Base-by-base conservation (phyloP, 345 rosid genomes). In the Anacardium occidentale region DNA sequence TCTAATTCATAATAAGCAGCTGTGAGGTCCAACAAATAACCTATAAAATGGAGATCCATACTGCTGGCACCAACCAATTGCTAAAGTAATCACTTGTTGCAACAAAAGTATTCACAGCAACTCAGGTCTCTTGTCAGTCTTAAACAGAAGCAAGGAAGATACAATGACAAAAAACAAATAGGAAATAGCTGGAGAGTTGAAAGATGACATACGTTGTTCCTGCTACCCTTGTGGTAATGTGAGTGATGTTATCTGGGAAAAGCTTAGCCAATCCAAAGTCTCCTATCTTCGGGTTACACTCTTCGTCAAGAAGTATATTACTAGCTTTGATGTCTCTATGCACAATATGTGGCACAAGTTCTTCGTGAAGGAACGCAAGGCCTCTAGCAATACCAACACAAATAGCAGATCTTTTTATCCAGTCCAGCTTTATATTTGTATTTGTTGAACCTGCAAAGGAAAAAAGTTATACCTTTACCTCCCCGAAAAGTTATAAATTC, bases 231-330 rank as follows among this genome's bases (percentile, higher is more conserved):
- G 98, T 94, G 82, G 91, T 92, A 59, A 95, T 91, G 75, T 92
- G 99, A 82, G 99, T 90, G 77, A 92, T 92, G 70, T 90, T 71
- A 61, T 95, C 97, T 13, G 99, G 98, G 72, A 94, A 94, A 68
- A 94, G 97, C 82, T 94, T 94, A 42, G 98, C 98, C 88, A 94
- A 73, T 40, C 98, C 98, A 25, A 94, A 94, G 79, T 94, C 98
- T 66, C 98, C 98, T 57, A 94, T 94, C 77, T 94, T 94, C 25
- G 98, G 98, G 75, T 82, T 78, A 63, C 89, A 88, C 61, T 92
- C 82, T 70, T 56, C 66, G 83, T 94, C 97, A 40, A 94, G 93
- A 70, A 94, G 97, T 79, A 94, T 82, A 76, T 92, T 94, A 82
- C 98, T 90, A 22, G 98, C 96, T 81, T 94, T 94, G 75, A 94